Evolutionary conservation across 257 asterid species (phyloP).

Genomic region (Primulina eburnea): DNA sequence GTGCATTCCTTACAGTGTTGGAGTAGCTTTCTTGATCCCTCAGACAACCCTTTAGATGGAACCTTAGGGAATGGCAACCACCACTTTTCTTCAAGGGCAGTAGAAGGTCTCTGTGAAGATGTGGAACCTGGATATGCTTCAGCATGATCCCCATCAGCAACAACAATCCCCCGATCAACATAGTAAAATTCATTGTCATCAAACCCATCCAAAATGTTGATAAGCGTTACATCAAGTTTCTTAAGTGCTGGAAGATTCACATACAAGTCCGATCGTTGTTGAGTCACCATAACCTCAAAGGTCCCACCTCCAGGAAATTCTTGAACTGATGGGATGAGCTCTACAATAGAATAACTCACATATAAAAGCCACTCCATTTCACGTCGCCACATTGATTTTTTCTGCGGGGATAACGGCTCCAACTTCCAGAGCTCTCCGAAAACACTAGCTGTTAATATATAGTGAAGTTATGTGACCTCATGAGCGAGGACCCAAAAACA

Average conservation of each 20-base stretch:
- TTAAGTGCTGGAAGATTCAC: slow-evolving; percentile 86
- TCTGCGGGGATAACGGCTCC: slow-evolving; percentile 66
- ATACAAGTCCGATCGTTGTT: slow-evolving; percentile 67
- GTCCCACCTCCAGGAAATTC: slow-evolving; percentile 71
- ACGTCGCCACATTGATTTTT: slow-evolving; percentile 62
- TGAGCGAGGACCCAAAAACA: not conserved
- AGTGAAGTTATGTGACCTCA: slow-evolving; percentile 1
- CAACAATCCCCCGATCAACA: slow-evolving; percentile 64
- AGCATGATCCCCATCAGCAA: slow-evolving; percentile 46
- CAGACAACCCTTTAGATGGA: slow-evolving; percentile 67
- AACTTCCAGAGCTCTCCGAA: slow-evolving; percentile 89
- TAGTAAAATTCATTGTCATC: slow-evolving; percentile 65
- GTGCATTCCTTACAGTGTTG: slow-evolving; percentile 81
- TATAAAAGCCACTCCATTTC: slow-evolving; percentile 97
- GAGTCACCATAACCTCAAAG: slow-evolving; percentile 82
- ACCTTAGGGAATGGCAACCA: slow-evolving; percentile 93
- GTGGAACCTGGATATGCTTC: slow-evolving; percentile 42
- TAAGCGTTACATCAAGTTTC: slow-evolving; percentile 69
- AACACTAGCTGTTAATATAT: slow-evolving; percentile 55
- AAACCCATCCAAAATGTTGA: slow-evolving; percentile 76
- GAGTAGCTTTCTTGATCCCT: slow-evolving; percentile 53
- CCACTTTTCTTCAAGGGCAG: slow-evolving; percentile 78
- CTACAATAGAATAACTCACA: slow-evolving; percentile 83
- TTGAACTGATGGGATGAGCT: slow-evolving; percentile 82
- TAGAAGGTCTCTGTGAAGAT: slow-evolving; percentile 51